These are phyloP conservation scores for Naumovozyma castellii DNA, from an alignment of 805 yeast genomes.

Conservation along the genomic window DNA sequence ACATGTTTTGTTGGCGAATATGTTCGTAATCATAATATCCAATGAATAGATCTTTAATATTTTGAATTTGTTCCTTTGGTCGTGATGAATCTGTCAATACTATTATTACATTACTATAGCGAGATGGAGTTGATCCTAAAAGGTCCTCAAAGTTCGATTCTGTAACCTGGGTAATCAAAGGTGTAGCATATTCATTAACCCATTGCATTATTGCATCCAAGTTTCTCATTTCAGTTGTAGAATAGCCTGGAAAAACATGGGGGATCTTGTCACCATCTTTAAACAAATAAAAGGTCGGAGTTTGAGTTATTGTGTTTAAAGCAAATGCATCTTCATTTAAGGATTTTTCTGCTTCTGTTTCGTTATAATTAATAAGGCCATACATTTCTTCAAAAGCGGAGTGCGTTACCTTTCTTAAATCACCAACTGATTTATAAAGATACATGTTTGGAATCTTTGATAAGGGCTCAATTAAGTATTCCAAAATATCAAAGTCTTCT, in stretches of 20 bases:
- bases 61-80: conserved; percentile 18
- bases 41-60: conserved; percentile 12
- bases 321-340: conserved; percentile 40
- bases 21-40: conserved; percentile 43
- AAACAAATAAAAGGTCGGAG: conserved; percentile 54
- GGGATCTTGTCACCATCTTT: conserved; percentile 48
- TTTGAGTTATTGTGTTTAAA: conserved; percentile 45
- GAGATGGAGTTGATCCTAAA: conserved; percentile 11
- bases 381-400: conserved; percentile 28
- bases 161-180: conserved; percentile 45
- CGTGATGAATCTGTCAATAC: conserved; percentile 17
- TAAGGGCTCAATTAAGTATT: conserved; percentile 50
- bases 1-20: conserved; percentile 35
- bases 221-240: conserved; percentile 54
- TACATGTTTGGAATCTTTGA: conserved; percentile 49
- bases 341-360: conserved; percentile 24
- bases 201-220: conserved; percentile 40
- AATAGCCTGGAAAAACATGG: conserved; percentile 47
- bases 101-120: conserved; percentile 16
- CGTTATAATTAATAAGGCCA: conserved; percentile 37
- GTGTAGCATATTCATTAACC: conserved; percentile 40
- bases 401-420: conserved; percentile 36
- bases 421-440: conserved; percentile 44
- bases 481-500: conserved; percentile 57
- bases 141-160: conserved; percentile 22